Evolutionary conservation across 1,284 basidiomycete genomes (phyloP).

Genomic region (Leccinum fallax): DNA sequence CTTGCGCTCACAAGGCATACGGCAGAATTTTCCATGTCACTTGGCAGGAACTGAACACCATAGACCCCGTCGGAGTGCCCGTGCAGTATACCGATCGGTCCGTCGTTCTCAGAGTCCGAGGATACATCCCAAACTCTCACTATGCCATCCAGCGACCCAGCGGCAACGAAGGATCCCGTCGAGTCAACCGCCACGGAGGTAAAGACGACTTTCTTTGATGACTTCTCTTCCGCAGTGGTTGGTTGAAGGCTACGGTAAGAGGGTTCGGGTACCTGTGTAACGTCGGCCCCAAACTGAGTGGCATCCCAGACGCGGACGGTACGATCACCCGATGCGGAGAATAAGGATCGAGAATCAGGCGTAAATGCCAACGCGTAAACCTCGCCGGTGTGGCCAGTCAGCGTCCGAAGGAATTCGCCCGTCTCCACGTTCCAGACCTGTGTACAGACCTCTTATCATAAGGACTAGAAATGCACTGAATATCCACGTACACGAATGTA

Average conservation of each 20-base stretch:
- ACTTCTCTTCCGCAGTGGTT: slow-evolving; percentile 14
- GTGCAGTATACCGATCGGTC: slow-evolving; percentile 26
- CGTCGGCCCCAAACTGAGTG: slow-evolving; percentile 27
- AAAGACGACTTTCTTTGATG: slow-evolving; percentile 29
- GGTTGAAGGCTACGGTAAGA: slow-evolving; percentile 27
- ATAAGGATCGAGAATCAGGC: slow-evolving; percentile 30
- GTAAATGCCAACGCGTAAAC: slow-evolving; percentile 38
- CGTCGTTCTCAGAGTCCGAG: slow-evolving; percentile 12
- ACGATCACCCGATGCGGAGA: slow-evolving; percentile 38
- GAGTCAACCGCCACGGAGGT: slow-evolving; percentile 34
- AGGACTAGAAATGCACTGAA: background rate
- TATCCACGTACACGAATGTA: slow-evolving; percentile 31
- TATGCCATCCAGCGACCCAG: slow-evolving; percentile 37
- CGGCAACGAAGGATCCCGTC: slow-evolving; percentile 32
- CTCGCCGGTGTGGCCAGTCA: slow-evolving; percentile 34
- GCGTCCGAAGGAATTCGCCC: slow-evolving; percentile 30
- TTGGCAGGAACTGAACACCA: slow-evolving; percentile 32
- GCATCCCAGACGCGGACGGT: slow-evolving; percentile 36
- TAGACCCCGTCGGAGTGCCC: slow-evolving; percentile 36
- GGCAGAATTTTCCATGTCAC: slow-evolving; percentile 4
- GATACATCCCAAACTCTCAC: slow-evolving; percentile 34
- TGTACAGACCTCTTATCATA: background rate
- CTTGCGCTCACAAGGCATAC: slow-evolving; percentile 36
- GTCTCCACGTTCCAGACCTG: slow-evolving; percentile 32
- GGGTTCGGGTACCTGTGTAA: slow-evolving; percentile 22